Evolutionary conservation across 305 asterid genomes (phyloP).

Genomic region (Stenogyne calaminthoides): DNA sequence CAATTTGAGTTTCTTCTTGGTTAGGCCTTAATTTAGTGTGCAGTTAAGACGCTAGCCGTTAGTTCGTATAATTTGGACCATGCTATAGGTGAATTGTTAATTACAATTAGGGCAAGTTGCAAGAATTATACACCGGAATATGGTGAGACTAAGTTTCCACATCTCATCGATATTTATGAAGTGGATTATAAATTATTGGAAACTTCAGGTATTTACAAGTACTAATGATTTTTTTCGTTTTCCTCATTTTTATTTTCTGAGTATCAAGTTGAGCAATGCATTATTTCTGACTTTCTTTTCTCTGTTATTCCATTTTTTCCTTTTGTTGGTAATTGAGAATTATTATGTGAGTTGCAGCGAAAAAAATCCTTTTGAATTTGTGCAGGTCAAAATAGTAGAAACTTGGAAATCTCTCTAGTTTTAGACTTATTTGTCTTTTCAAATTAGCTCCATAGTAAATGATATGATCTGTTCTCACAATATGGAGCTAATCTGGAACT

Average conservation of each 20-base stretch:
- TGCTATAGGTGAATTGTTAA: not conserved
- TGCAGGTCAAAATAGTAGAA: not conserved
- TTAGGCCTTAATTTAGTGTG: not conserved
- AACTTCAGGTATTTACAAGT: not conserved
- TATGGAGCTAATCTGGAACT: not conserved
- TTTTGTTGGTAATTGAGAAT: not conserved
- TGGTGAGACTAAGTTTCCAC: not conserved
- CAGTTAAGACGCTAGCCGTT: not conserved
- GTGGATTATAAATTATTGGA: not conserved
- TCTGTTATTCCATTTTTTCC: not conserved
- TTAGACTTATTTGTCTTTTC: not conserved
- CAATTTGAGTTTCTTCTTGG: not conserved
- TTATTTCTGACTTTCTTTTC: not conserved
- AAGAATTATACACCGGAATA: not conserved
- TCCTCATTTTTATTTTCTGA: not conserved
- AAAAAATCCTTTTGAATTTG: not conserved
- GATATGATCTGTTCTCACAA: not conserved
- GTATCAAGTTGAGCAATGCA: no score
- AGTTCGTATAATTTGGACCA: not conserved
- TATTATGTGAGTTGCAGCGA: not conserved
- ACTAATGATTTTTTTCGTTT: not conserved
- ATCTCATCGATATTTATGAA: not conserved
- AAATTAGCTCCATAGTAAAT: not conserved
- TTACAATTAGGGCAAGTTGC: not conserved
- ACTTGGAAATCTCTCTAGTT: not conserved